Evolutionary conservation across 306 rosid genomes (phyloP), one percentile per base, ranked within the genome.

Genomic region (Mimosa pudica): DNA sequence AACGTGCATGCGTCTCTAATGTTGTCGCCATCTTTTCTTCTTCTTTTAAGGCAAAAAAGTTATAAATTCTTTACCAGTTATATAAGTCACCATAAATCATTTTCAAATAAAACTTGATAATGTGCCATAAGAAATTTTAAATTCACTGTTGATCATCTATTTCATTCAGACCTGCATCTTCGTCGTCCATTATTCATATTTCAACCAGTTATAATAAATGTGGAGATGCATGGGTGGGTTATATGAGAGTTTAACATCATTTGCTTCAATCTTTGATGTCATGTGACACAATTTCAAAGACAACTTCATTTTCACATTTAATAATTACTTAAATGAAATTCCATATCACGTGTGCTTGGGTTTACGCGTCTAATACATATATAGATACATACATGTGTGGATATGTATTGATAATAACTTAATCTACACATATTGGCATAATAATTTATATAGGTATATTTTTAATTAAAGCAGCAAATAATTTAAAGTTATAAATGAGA

Each of bases 261-360:
- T 8, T 7, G 32, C 62, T 57, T 57, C 62, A 18, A 2, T n/a
- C 62, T n/a, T 57, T 57, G 10, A n/a, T 18, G 62, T 57, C 32
- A n/a, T 57, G n/a, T 7, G 5, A 55, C 62, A 57, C 4, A 2
- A 57, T 57, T 18, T 57, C 62, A 57, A 18, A n/a, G 62, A 57
- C 62, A 57, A 18, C 62, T 57, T 57, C 62, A 57, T 11, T 57
- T 57, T 57, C 30, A n/a, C 62, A n/a, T 57, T 57, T n/a, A 57
- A 17, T 57, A 18, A n/a, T 57, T 57, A 24, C 17, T 57, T n/a
- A 8, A 18, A 57, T 57, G 32, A 54, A 52, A 17, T 54, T 54
- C 61, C 18, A 54, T 54, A 17, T 54, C 61, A 17, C 61, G 10
- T 5, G 61, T 54, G 60, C 17, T 54, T 54, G 61, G 7, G 61